Percentiles rank a stretch among this genome's conserved stretches.
phyloP scores from a whole-genome alignment of 2,329 filamentous ascomycete species.

The Pseudomassariella vexata region DNA sequence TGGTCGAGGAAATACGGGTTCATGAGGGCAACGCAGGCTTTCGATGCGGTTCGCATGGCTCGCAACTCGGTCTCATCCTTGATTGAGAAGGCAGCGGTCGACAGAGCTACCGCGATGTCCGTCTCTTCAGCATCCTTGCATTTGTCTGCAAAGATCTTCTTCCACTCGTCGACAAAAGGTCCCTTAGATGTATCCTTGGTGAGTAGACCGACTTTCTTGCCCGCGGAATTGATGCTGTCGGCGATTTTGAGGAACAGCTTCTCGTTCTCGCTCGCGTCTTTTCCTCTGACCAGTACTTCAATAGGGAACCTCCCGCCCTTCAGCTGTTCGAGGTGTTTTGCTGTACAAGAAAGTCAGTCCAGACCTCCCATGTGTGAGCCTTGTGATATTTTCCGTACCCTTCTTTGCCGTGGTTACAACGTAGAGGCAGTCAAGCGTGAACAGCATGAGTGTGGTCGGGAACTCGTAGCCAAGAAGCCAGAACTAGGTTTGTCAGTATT shows the following conservation, averaged over 20 bases:
- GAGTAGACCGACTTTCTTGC: conserved; percentile 85
- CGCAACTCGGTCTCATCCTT: conserved; percentile 95
- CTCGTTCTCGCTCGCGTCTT: conserved; percentile 85
- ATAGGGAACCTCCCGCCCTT: conserved; percentile 90
- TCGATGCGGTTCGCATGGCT: conserved; percentile 88
- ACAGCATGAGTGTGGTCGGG: conserved; percentile 87
- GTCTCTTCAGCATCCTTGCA: conserved; percentile 85
- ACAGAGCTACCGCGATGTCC: conserved; percentile 78
- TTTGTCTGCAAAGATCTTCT: conserved; percentile 69
- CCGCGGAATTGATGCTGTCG: conserved; percentile 80
- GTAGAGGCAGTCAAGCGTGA: conserved; percentile 83
- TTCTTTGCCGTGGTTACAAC: conserved; percentile 97
- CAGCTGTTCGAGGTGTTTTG: conserved; percentile 86
- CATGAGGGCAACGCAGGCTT: conserved; percentile 91
- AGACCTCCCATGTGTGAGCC: conserved; percentile 8
- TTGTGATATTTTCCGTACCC: conserved; percentile 46
- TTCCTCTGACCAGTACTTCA: conserved; percentile 86
- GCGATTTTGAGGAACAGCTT: conserved; percentile 82
- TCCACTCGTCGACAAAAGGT: conserved; percentile 95
- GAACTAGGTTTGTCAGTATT: conserved; percentile 54
- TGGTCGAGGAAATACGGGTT: conserved; percentile 96
- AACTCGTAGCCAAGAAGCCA: conserved; percentile 99
- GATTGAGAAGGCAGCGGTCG: conserved; percentile 76
- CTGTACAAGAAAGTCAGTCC: conserved; percentile 40
- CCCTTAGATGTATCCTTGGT: conserved; percentile 79